Evolutionary conservation across 345 rosid genomes (phyloP).

Genomic region (Salix viminalis): DNA sequence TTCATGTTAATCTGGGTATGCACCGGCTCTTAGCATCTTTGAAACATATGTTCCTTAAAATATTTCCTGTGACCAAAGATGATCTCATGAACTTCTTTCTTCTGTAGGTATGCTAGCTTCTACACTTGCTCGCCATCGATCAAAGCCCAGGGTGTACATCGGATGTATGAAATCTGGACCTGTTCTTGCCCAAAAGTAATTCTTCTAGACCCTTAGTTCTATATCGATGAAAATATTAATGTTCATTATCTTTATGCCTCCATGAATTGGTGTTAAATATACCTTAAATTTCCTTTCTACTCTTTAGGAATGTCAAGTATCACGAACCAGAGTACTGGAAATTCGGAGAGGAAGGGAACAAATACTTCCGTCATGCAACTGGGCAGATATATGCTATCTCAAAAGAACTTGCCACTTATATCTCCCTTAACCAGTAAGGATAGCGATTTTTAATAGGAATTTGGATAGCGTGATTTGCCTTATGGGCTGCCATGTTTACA

Average conservation of each 20-base stretch:
- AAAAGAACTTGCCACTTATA: constrained; percentile 85
- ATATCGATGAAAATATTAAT: background rate
- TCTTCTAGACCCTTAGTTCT: constrained; percentile 1
- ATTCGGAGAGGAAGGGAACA: constrained; percentile 95
- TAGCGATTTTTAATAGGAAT: background rate
- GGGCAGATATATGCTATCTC: constrained; percentile 98
- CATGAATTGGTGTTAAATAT: background rate
- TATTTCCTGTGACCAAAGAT: constrained; percentile 4
- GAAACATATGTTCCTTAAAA: background rate
- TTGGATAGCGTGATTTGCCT: background rate
- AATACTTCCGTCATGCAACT: constrained; percentile 92
- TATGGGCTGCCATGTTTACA: background rate
- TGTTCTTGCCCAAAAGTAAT: constrained; percentile 87
- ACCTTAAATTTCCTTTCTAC: constrained; percentile 7
- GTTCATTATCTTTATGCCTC: constrained; percentile 4
- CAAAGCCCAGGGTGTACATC: constrained; percentile 83
- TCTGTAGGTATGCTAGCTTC: constrained; percentile 73
- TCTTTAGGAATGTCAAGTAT: constrained; percentile 77
- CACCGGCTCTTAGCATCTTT: constrained; percentile 4
- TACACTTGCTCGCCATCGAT: constrained; percentile 81
- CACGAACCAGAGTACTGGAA: constrained; percentile 99
- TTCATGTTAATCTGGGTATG: constrained; percentile 93
- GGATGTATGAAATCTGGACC: constrained; percentile 99
- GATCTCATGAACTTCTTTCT: constrained; percentile 4
- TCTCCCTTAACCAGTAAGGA: constrained; percentile 78